These are phyloP conservation scores for Hypoxylon cercidicola DNA, from an alignment of 495 filamentous ascomycete species.

Conservation along the genomic window DNA sequence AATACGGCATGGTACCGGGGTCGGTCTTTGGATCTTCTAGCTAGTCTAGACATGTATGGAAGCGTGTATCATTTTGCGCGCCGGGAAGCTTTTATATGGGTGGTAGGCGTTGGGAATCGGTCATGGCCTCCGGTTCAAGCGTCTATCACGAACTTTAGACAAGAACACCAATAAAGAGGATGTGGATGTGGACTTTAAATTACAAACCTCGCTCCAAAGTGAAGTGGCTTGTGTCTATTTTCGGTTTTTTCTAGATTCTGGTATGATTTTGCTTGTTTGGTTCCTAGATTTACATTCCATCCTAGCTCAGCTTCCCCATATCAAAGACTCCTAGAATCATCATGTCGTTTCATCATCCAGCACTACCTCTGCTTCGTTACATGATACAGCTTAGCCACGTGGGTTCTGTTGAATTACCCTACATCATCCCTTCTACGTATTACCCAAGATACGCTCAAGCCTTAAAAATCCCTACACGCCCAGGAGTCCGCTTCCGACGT, in stretches of 20 bases:
- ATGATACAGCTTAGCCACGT: too few species aligned
- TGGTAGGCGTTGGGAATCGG: constrained; percentile 10
- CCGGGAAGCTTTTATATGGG: neutral
- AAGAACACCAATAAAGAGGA: constrained; percentile 34
- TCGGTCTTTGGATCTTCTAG: constrained; percentile 29
- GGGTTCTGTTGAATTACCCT: too few species aligned
- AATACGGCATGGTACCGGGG: constrained; percentile 6
- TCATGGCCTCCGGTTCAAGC: constrained; percentile 7
- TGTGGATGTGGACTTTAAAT: constrained; percentile 34
- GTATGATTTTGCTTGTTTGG: too few species aligned
- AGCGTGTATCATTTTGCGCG: constrained; percentile 19
- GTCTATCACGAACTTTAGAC: constrained; percentile 19
- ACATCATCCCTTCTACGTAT: too few species aligned
- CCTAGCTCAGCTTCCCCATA: too few species aligned
- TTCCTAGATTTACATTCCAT: too few species aligned
- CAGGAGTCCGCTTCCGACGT: too few species aligned
- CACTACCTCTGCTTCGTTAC: too few species aligned
- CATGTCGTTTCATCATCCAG: too few species aligned
- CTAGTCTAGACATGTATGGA: constrained; percentile 44
- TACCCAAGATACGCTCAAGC: too few species aligned
- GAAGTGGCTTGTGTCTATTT: neutral
- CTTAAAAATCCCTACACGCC: too few species aligned
- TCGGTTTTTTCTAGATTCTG: neutral
- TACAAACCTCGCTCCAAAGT: neutral
- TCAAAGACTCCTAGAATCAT: too few species aligned